Evolutionary conservation across 257 asterid species (phyloP), one percentile per base, ranked within the genome.

Genomic region (Rhazya stricta): DNA sequence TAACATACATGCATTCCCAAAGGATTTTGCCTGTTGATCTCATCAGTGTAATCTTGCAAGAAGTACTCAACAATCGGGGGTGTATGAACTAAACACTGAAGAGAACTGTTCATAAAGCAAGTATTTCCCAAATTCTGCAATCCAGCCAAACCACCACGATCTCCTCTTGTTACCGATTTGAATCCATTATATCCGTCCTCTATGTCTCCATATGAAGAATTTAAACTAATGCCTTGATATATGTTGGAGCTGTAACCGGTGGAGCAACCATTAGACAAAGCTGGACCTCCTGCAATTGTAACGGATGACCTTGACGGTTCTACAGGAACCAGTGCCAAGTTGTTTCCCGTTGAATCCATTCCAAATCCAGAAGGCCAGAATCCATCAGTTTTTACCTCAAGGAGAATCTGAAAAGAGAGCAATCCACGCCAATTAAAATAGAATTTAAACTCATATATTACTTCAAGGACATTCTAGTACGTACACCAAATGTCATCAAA

Each of bases 21-120:
- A 78, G 96, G 96, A 73, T 94, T 94, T 70, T 92, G 82, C 51
- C 79, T 79, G 92, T 94, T 94, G 84, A 94, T 92, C 86, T 94
- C 97, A 36, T 90, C 84, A 70, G 85, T 89, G 81, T 89, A 95
- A 78, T 90, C 96, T 79, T 91, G 85, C 87, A 92, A 76, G 89
- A 95, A 95, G 87, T 86, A 95, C 77, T 92, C 91, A 45, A 72
- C 91, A 18, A 95, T 91, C 76, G 85, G 93, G 25, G 97, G 96
- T 45, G 99, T 95, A 83, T 95, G 99, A 84, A 88, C 99, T 80
- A 95, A 85, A 86, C 99, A 95, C 81, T 95, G 99, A 77, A 95
- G 84, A 60, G 98, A 77, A 84, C 99, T 95, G 79, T 95, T 95
- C 99, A 95, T 95, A 84, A 95, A 95, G 88, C 99, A 95, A 60